Conservation (phyloP, 1,284 basidiomycete species). For the Grifola frondosa region DNA sequence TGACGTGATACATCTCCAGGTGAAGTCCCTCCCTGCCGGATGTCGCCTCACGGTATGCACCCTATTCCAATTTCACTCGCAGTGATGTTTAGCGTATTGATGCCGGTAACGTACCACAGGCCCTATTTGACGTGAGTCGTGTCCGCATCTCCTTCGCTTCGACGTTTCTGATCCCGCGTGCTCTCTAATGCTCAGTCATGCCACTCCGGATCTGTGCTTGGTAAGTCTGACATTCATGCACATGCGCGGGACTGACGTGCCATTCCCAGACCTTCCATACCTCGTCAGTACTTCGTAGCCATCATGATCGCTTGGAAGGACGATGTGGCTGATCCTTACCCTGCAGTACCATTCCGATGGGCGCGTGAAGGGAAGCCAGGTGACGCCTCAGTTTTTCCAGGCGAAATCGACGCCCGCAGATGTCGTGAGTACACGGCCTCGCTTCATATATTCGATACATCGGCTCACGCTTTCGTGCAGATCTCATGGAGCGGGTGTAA, state of each 20-base stretch:
- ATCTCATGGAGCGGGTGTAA: slow-evolving; percentile 91
- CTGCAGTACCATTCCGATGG: slow-evolving; percentile 62
- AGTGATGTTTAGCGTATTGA: not conserved
- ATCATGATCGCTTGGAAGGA: not conserved
- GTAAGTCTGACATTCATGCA: slow-evolving; percentile 33
- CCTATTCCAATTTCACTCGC: not conserved
- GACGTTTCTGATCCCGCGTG: slow-evolving; percentile 10
- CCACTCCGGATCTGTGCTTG: slow-evolving; percentile 62
- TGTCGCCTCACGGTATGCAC: slow-evolving; percentile 69
- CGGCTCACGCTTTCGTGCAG: slow-evolving; percentile 24
- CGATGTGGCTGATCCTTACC: not conserved
- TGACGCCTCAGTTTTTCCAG: slow-evolving; percentile 36
- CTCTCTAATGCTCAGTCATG: slow-evolving; percentile 45
- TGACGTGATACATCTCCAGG: slow-evolving; percentile 35
- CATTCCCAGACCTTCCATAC: slow-evolving; percentile 55
- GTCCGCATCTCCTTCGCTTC: not conserved
- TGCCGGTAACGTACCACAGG: slow-evolving; percentile 38
- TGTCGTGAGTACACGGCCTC: slow-evolving; percentile 36
- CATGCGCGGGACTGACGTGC: not conserved
- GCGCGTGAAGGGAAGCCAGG: slow-evolving; percentile 49
- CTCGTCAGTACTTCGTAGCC: slow-evolving; percentile 39
- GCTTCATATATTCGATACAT: not conserved
- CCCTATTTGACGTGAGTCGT: slow-evolving; percentile 63
- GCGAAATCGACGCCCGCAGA: slow-evolving; percentile 47
- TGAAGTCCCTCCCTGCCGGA: slow-evolving; percentile 55